Base-by-base conservation (phyloP, 352 stramenopile species). In the Elongisporangium prolatum region DNA sequence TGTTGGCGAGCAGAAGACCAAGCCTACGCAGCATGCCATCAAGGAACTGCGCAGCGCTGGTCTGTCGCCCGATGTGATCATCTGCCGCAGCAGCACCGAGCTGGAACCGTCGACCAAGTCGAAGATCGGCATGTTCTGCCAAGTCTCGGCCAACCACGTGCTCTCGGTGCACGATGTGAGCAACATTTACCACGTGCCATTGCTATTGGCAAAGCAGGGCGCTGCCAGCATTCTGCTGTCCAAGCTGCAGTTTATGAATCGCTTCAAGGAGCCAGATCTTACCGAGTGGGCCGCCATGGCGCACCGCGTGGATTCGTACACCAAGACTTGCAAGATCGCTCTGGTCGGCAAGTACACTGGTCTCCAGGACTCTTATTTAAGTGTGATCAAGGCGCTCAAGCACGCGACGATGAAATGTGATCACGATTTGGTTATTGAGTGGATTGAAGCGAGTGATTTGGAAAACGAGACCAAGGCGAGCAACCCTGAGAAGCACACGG, bases 1-100 rank as follows among this genome's bases (percentile, higher is more conserved):
- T n/a, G 96, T 98, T 17, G 96, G 97, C 37, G 98, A 99, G 80
- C 97, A 99, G 83, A 99, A 99, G 84, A 99, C 98, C 17, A 99
- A 99, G 83, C 98, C 98, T 0, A 99, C 98, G 48, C 98, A 99
- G 83, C 98, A 99, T 77, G 97, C 95, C 17, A 98, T 99, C 63
- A 98, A 98, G 67, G 97, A 99, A 80, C 86, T 99, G 53, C 80
- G 97, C 34, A 96, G 80, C 21, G 84, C 98, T 17, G 98, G 98
- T 57, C 74, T 99, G 9, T 92, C 86, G 52, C 97, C 98, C 0
- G 93, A 98, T 54, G 85, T 99, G 9, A 98, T 99, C 61, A 98
- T 99, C 63, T 99, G 97, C 76, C 86, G 97, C 21, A 78, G 72
- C 51, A 95, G 80, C 60, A 85, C 94, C 47, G 86, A 98, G 60